Conservation (phyloP, 208 protist species). For the Acanthamoeba triangularis region DNA sequence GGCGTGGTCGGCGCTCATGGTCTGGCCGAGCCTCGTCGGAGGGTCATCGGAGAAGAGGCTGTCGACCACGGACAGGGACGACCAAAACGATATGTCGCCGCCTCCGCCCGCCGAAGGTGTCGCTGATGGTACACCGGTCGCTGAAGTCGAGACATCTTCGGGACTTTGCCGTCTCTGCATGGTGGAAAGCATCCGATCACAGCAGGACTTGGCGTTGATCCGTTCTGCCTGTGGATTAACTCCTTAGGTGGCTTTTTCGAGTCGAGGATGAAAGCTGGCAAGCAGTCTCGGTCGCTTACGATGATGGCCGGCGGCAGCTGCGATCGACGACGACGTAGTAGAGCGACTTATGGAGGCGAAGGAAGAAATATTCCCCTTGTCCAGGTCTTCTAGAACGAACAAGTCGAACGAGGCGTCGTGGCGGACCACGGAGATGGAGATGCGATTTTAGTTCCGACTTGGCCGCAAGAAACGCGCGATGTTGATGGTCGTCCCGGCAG, state of each 20-base stretch:
- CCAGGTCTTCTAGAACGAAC: background rate
- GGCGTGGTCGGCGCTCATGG: conserved; percentile 59
- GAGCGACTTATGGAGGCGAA: conserved; percentile 9
- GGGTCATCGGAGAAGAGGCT: conserved; percentile 78
- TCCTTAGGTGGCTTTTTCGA: background rate
- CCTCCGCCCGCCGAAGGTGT: background rate
- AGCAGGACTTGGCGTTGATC: background rate
- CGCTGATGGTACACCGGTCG: background rate
- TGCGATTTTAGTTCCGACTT: conserved; percentile 2
- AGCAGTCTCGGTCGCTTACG: background rate
- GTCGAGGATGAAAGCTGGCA: background rate
- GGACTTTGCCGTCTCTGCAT: conserved; percentile 51
- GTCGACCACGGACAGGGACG: conserved; percentile 73
- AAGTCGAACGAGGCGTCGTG: background rate
- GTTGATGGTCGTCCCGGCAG: background rate
- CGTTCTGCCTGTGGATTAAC: background rate
- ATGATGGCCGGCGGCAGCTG: background rate
- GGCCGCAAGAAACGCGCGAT: background rate
- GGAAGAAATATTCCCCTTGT: conserved; percentile 75
- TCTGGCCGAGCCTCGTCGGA: conserved; percentile 39
- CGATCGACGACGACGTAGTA: background rate
- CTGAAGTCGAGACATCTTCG: background rate
- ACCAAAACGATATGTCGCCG: conserved; percentile 72
- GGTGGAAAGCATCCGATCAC: conserved; percentile 28
- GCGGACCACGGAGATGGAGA: background rate